Conservation (phyloP, 2,329 filamentous ascomycete genomes). For the Simplicillium sp. region DNA sequence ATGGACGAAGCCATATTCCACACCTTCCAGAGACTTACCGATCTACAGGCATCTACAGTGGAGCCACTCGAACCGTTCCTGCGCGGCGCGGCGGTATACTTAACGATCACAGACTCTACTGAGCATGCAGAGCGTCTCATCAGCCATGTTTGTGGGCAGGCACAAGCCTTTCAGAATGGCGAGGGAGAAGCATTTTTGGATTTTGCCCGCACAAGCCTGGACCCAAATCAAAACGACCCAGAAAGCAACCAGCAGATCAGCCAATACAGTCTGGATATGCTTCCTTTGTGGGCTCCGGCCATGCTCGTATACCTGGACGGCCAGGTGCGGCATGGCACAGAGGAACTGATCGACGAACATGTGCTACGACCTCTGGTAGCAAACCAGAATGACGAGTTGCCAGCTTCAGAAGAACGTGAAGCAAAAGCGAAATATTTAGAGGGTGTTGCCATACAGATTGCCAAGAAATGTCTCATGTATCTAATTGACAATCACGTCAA, state of each 20-base stretch:
- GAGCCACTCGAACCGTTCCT: constrained; percentile 46
- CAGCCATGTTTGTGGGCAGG: constrained; percentile 32
- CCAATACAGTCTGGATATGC: constrained; percentile 12
- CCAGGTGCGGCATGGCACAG: constrained; percentile 29
- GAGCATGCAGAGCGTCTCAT: constrained; percentile 28
- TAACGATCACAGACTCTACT: constrained; percentile 27
- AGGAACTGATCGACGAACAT: constrained; percentile 29
- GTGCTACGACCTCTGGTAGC: constrained; percentile 28
- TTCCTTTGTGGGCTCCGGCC: constrained; percentile 40
- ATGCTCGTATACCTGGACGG: constrained; percentile 38
- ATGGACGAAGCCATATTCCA: constrained; percentile 43
- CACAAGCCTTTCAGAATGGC: constrained; percentile 30
- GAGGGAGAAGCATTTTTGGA: constrained; percentile 41
- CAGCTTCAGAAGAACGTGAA: too few relatives aligned
- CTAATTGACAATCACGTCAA: too few relatives aligned
- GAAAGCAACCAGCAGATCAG: constrained; percentile 12
- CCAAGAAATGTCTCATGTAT: too few relatives aligned
- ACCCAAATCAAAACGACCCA: constrained; percentile 17
- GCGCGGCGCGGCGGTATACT: constrained; percentile 45
- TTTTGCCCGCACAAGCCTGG: constrained; percentile 24
- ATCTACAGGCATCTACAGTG: constrained; percentile 33
- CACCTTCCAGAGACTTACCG: constrained; percentile 39
- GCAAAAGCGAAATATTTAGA: too few relatives aligned
- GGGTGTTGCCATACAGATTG: too few relatives aligned
- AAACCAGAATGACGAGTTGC: too few relatives aligned